phyloP scores from a whole-genome alignment of 306 rosid species.

The Clitoria ternatea region DNA sequence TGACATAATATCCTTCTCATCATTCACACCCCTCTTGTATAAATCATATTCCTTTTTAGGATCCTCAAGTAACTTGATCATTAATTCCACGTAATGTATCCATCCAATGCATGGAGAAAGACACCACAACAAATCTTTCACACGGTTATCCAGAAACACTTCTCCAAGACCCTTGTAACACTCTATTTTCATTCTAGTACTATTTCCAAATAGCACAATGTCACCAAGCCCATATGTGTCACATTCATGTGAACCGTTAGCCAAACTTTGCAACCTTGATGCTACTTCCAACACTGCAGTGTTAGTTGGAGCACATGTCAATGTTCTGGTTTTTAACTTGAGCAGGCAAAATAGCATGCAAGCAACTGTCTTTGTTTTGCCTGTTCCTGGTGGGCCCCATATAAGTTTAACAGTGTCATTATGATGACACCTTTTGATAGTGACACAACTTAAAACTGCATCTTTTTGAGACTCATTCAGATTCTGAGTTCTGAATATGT shows the following conservation, averaged over 20 bases:
- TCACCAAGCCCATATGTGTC: slow-evolving; percentile 27
- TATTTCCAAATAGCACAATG: slow-evolving; percentile 32
- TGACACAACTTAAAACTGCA: slow-evolving; percentile 41
- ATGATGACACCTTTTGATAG: slow-evolving; percentile 26
- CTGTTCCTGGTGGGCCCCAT: slow-evolving; percentile 76
- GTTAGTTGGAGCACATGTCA: slow-evolving; percentile 67
- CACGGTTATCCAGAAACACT: slow-evolving; percentile 31
- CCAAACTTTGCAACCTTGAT: slow-evolving; percentile 10
- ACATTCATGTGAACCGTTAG: background rate
- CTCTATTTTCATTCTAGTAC: slow-evolving; percentile 32
- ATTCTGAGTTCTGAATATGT: slow-evolving; percentile 18
- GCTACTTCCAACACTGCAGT: slow-evolving; percentile 46
- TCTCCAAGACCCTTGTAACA: background rate
- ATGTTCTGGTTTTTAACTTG: slow-evolving; percentile 35
- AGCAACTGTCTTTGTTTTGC: slow-evolving; percentile 61
- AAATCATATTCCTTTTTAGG: slow-evolving; percentile 10
- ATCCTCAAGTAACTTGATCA: slow-evolving; percentile 18
- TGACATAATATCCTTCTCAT: slow-evolving; percentile 11
- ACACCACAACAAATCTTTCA: background rate
- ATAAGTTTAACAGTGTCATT: slow-evolving; percentile 37
- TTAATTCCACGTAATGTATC: slow-evolving; percentile 21
- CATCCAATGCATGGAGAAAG: slow-evolving; percentile 19
- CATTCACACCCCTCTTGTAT: background rate
- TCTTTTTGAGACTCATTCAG: slow-evolving; percentile 45
- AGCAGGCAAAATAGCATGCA: slow-evolving; percentile 30